These are phyloP conservation scores for Chamaenerion angustifolium DNA, from an alignment of 345 rosid genomes.

Conservation along the genomic window DNA sequence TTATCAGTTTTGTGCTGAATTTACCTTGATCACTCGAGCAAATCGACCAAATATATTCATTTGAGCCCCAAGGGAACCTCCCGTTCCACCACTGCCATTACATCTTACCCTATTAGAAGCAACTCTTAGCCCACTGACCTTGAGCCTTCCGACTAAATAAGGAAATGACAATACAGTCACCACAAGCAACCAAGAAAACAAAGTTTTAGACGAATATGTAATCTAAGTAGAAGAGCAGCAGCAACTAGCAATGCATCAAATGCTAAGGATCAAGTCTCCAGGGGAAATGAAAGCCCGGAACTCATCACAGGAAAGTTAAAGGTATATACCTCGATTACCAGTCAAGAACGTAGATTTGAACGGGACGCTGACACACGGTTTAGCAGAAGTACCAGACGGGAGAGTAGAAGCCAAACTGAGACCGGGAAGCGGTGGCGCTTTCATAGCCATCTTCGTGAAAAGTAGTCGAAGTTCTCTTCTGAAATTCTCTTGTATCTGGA, in stretches of 20 bases:
- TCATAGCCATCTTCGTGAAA: slow-evolving; percentile 21
- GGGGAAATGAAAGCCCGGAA: neutral
- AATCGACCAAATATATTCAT: slow-evolving; percentile 67
- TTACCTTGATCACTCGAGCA: slow-evolving; percentile 62
- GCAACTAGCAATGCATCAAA: neutral
- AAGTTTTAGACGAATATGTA: neutral
- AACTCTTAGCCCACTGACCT: slow-evolving; percentile 22
- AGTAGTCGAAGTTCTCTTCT: too few relatives aligned
- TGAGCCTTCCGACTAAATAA: slow-evolving; percentile 9
- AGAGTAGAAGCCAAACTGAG: slow-evolving; percentile 13
- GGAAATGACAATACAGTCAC: neutral
- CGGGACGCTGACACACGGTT: slow-evolving; percentile 11
- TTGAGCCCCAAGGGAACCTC: slow-evolving; percentile 32
- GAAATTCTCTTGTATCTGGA: too few relatives aligned
- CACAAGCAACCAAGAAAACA: neutral
- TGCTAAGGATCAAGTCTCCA: neutral
- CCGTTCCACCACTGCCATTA: slow-evolving; percentile 23
- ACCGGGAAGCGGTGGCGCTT: slow-evolving; percentile 29
- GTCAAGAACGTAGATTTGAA: slow-evolving; percentile 27
- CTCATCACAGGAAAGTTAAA: neutral
- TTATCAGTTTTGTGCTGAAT: neutral
- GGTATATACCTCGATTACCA: slow-evolving; percentile 8
- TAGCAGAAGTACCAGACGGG: slow-evolving; percentile 7
- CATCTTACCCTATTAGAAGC: slow-evolving; percentile 25
- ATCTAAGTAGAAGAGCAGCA: neutral